Evolutionary conservation across 2,329 filamentous ascomycete genomes (phyloP), one percentile per base, ranked within the genome.

Genomic region (Talaromyces sp.): DNA sequence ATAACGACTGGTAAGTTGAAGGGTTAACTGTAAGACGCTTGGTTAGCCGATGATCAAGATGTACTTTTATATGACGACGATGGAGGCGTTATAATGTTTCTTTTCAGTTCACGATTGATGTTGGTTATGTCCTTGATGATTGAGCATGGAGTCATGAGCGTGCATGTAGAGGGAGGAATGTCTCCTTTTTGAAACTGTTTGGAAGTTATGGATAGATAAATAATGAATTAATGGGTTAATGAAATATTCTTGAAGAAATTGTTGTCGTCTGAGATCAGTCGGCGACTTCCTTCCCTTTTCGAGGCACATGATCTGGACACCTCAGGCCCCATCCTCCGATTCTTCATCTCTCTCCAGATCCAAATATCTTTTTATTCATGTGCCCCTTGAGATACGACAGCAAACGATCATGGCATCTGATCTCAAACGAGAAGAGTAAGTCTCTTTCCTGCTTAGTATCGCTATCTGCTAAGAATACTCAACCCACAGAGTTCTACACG

Each of bases 1-100:
- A 73, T 78, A 50, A 72, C 69, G 31, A 73, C 73, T 0, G 68
- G 65, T 7, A 62, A 60, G 36, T 66, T 68, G 65, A 69, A 67
- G 63, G 4, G 10, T 22, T 59, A n/a, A 56, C 10, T 13, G 22
- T 25, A 46, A 33, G 17, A 19, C 4, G 22, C 9, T 45, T 7
- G 10, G 37, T n/a, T n/a, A n/a, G n/a, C n/a, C n/a, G n/a, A n/a
- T 33, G 48, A 46, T 35, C 2, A 19, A 43, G 19, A 37, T 59
- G 57, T 59, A 59, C 52, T 36, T 41, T 59, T 51, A 48, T 22
- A 36, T 51, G 7, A 51, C 22, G 41, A 55, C 35, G 15, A n/a
- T 15, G 19, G n/a, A 17, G 36, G 45, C 36, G 33, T 56, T 33
- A 21, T 40, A n/a, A 17, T 41, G n/a, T 51, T 52, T 40, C 39